Base-by-base conservation (phyloP, 179 eudicot species). In the Monotropa hypopitys region DNA sequence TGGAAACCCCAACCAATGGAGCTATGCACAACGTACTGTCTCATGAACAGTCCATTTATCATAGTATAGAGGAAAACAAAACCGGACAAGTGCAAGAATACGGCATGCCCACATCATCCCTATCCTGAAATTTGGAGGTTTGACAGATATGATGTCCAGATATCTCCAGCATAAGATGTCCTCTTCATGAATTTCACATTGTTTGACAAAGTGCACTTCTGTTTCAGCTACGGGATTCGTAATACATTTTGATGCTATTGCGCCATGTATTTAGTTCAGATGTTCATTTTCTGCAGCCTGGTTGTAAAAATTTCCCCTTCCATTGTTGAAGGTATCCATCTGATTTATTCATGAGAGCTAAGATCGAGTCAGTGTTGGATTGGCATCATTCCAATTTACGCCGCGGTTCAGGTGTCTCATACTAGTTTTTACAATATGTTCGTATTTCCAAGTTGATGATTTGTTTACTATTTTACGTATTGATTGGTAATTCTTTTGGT, bases 331-430 rank as follows among this genome's bases (percentile, higher is more conserved):
- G 99, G 99, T 95, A 91, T 84, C 99, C 99, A 57, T 84, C 94
- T 72, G 99, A 95, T 84, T 78, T 90, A 76, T 84, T 84, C 80
- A 93, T 80, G 86, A 88, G 90, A 78, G 92, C 97, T 23, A 95
- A 93, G 88, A 87, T 95, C 61, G 88, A 95, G 72, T 93, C 98
- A 30, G 99, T 93, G 40, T 80, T 95, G 82, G 97, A 95, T 84
- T 95, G 99, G 99, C 99, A 95, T 86, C 99, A 93, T 83, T 82
- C 87, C 59, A 93, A 90, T 87, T 83, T 95, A 82, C 99, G 97
- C 13, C 87, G 80, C 51, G 97, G 99, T 81, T 79, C 98, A 92
- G 88, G 98, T 94, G 80, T 63, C 70, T 69, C 30, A 9, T 51
- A 65, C 78, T 70, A 49, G 23, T 0, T 72, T 46, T 77, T n/a